Evolutionary conservation across 2,329 filamentous ascomycete species (phyloP).

Genomic region (Apiospora malaysiana): DNA sequence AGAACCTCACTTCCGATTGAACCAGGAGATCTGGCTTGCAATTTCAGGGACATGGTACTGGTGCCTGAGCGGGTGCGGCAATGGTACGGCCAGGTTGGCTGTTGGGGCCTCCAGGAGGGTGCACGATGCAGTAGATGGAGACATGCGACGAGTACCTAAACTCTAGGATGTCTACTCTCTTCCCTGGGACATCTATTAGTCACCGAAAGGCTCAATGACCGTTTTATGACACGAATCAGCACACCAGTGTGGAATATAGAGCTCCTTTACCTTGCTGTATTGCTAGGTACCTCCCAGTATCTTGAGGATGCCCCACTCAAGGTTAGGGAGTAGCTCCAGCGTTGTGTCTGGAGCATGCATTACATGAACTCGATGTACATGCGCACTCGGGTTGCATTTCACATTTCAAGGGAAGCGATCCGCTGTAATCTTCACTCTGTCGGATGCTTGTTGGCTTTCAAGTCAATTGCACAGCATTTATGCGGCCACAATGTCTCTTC

Average conservation of each 20-base stretch:
- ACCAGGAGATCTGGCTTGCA: slow-evolving; percentile 5
- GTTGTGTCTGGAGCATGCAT: neutral
- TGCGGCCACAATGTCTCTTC: slow-evolving; percentile 6
- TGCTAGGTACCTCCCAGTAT: slow-evolving; percentile 5
- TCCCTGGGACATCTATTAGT: neutral
- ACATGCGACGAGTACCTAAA: slow-evolving; percentile 4
- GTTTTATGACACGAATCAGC: slow-evolving; percentile 9
- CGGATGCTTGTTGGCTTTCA: neutral
- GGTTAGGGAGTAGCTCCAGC: neutral
- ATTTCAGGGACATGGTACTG: slow-evolving; percentile 5
- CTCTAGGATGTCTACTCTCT: slow-evolving; percentile 1
- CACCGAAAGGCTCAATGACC: slow-evolving; percentile 3
- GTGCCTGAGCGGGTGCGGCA: neutral
- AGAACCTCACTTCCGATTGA: slow-evolving; percentile 9
- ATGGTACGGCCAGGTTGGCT: slow-evolving; percentile 5
- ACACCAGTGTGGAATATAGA: slow-evolving; percentile 3
- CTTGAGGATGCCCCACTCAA: neutral
- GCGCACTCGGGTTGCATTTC: neutral
- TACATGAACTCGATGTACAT: slow-evolving; percentile 1
- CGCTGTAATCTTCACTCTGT: neutral
- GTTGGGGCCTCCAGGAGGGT: neutral
- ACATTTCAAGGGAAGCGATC: neutral
- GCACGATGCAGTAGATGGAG: neutral
- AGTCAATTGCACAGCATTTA: slow-evolving; percentile 6
- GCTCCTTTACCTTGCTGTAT: slow-evolving; percentile 4